Conservation (phyloP, 2,329 filamentous ascomycete species). For the Monosporascus sp. region DNA sequence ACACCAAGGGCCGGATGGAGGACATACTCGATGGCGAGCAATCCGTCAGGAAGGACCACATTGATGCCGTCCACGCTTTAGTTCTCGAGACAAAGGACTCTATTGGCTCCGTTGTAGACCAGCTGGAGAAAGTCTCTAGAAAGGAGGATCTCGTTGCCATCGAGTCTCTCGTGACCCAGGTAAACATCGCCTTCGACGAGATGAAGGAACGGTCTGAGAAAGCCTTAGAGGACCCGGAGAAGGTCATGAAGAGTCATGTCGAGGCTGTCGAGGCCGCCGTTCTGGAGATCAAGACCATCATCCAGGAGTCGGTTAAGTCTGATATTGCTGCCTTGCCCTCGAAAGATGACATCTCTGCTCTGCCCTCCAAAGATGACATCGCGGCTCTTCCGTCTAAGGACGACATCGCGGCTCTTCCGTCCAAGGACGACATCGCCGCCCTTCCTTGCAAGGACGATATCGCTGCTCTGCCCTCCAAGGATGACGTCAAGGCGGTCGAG, state of each 20-base stretch:
- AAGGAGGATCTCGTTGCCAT: conserved; percentile 76
- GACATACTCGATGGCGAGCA: conserved; percentile 71
- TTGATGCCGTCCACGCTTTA: conserved; percentile 59
- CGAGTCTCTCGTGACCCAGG: conserved; percentile 72
- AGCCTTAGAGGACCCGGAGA: conserved; percentile 52
- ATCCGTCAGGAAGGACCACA: conserved; percentile 59
- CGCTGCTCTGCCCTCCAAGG: conserved; percentile 66
- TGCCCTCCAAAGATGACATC: conserved; percentile 63
- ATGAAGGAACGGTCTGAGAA: conserved; percentile 54
- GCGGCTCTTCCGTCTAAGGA: conserved; percentile 67
- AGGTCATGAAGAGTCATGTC: conserved; percentile 74
- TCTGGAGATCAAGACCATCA: conserved; percentile 74
- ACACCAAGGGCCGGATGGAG: conserved; percentile 83
- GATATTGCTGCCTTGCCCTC: conserved; percentile 59
- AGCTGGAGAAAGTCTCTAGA: conserved; percentile 64
- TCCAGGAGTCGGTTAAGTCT: conserved; percentile 68
- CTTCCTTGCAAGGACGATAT: conserved; percentile 58
- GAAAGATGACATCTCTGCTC: conserved; percentile 66
- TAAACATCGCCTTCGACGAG: conserved; percentile 72
- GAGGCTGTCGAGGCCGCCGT: conserved; percentile 76
- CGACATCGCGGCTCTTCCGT: conserved; percentile 64
- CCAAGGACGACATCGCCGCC: conserved; percentile 66
- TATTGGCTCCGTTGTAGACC: conserved; percentile 59
- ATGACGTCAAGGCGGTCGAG: conserved; percentile 67
- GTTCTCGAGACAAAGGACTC: conserved; percentile 72